phyloP scores from a whole-genome alignment of 2,329 filamentous ascomycete species.

The Colletotrichum zoysiae region DNA sequence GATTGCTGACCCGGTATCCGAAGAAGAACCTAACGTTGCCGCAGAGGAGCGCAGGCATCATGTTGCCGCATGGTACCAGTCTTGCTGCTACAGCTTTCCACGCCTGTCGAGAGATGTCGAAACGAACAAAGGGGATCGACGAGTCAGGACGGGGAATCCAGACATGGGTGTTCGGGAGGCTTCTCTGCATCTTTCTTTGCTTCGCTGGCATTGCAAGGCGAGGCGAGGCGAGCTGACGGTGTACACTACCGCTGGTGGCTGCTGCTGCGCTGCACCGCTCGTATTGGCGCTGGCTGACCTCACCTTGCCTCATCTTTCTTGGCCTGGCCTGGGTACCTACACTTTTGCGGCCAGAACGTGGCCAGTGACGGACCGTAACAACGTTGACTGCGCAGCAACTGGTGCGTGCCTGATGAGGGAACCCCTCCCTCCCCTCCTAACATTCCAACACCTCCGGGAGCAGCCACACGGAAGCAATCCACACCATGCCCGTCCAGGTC shows the following conservation, averaged over 20 bases:
- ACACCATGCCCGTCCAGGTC: constrained; percentile 28
- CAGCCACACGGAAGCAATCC: constrained; percentile 1
- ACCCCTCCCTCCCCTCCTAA: not conserved
- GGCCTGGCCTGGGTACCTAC: not conserved
- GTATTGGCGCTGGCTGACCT: constrained; percentile 29
- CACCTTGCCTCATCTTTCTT: constrained; percentile 8
- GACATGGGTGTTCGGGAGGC: not conserved
- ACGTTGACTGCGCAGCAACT: constrained; percentile 21
- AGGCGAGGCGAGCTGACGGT: constrained; percentile 14
- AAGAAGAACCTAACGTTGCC: constrained; percentile 16
- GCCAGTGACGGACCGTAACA: constrained; percentile 33
- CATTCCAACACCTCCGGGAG: constrained; percentile 10
- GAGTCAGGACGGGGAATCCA: constrained; percentile 14
- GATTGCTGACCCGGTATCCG: constrained; percentile 23
- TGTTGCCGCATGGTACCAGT: not conserved
- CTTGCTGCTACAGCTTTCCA: not conserved
- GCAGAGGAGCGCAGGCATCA: constrained; percentile 12
- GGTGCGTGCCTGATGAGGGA: constrained; percentile 30
- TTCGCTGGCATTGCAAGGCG: constrained; percentile 29
- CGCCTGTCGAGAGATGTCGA: not conserved
- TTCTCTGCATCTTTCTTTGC: constrained; percentile 16
- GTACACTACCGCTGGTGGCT: not conserved
- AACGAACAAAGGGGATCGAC: constrained; percentile 1
- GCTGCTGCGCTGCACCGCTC: not conserved
- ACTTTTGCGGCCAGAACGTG: constrained; percentile 24